Percentiles rank a stretch among this genome's conserved stretches.
These are phyloP conservation scores for Jamesozyma jinghongensis DNA, from an alignment of 805 yeast species.

Conservation along the genomic window DNA sequence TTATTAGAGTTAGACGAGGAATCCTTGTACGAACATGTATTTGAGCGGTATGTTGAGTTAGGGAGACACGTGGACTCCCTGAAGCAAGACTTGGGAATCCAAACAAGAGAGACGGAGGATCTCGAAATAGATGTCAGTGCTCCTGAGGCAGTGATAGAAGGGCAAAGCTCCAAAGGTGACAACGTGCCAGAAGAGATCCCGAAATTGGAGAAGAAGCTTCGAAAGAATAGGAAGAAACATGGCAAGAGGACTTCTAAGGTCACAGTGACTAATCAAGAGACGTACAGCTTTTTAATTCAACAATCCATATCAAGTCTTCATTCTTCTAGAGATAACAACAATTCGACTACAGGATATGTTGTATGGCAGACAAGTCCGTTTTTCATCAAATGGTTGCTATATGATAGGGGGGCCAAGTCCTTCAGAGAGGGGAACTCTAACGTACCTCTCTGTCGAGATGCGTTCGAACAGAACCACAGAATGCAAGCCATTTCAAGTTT, in stretches of 20 bases:
- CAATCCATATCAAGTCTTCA: slow-evolving; percentile 24
- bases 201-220: background rate
- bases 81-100: slow-evolving; percentile 29
- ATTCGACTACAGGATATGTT: slow-evolving; percentile 32
- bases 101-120: slow-evolving; percentile 6
- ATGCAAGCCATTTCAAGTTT: slow-evolving; percentile 1
- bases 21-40: slow-evolving; percentile 24
- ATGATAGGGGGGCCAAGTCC: slow-evolving; percentile 12
- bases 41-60: slow-evolving; percentile 24
- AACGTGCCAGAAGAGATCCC: background rate
- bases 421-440: slow-evolving; percentile 15
- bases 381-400: slow-evolving; percentile 28
- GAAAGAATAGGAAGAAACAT: background rate
- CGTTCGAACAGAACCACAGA: background rate
- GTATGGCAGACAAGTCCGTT: slow-evolving; percentile 30
- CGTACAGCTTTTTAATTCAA: slow-evolving; percentile 18
- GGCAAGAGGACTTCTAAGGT: too few species aligned
- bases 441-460: background rate
- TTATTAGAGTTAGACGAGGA: slow-evolving; percentile 15
- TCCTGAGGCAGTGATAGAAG: background rate
- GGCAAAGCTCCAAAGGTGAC: background rate
- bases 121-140: slow-evolving; percentile 23
- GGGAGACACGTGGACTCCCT: slow-evolving; percentile 13
- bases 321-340: slow-evolving; percentile 24
- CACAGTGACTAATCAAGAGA: slow-evolving; percentile 2